phyloP scores from a whole-genome alignment of 108 stramenopile species.

The Fistulifera solaris region DNA sequence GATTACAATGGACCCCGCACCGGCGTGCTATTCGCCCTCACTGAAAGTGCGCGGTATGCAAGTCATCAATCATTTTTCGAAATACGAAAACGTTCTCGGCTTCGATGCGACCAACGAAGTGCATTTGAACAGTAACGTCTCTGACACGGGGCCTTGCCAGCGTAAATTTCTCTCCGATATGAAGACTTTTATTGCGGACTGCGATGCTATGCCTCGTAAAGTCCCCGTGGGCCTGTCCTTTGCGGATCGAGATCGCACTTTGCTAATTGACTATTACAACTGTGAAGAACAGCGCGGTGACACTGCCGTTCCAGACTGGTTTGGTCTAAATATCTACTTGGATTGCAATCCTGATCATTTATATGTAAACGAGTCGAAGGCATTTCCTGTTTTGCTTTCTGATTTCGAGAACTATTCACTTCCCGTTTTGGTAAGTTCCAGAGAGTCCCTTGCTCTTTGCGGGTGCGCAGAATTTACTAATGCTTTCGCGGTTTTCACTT shows the following conservation, averaged over 20 bases:
- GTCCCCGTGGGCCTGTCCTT: conserved; percentile 30
- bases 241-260: conserved; percentile 12
- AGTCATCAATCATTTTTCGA: conserved; percentile 32
- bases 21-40: conserved; percentile 24
- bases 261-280: conserved; percentile 21
- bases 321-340: conserved; percentile 31
- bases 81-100: conserved; percentile 26
- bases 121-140: conserved; percentile 15
- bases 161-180: conserved; percentile 43
- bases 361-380: conserved; percentile 10
- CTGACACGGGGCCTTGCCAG: conserved; percentile 28
- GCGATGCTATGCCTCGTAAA: conserved; percentile 10
- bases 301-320: conserved; percentile 17
- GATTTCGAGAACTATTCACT: conserved; percentile 7
- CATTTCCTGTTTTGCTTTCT: conserved; percentile 7
- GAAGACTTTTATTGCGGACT: conserved; percentile 17
- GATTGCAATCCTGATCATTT: conserved; percentile 19
- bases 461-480: too few species aligned
- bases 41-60: conserved; percentile 31
- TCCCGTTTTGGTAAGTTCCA: too few species aligned
- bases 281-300: conserved; percentile 16
- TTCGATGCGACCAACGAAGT: conserved; percentile 44
- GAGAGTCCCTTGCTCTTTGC: too few species aligned
- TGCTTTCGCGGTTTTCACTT: neutral
- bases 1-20: conserved; percentile 19